phyloP scores from a whole-genome alignment of 1,139 yeast genomes.

The Hyphopichia buzzinii region DNA sequence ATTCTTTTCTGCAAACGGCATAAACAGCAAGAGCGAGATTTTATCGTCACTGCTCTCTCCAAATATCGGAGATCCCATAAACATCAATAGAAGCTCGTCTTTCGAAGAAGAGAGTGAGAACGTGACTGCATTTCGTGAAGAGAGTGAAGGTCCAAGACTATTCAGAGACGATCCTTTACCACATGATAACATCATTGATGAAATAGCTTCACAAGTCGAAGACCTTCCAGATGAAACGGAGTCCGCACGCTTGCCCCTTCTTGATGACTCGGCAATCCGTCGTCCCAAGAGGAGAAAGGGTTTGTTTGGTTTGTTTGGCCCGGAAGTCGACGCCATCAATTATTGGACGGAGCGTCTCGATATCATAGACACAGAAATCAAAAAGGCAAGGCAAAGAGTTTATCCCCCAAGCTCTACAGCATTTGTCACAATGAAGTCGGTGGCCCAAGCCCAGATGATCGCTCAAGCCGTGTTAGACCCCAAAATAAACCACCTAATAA shows the following conservation, averaged over 20 bases:
- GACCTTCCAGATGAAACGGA: slow-evolving; percentile 15
- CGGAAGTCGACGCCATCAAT: slow-evolving; percentile 63
- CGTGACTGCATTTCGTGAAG: slow-evolving; percentile 7
- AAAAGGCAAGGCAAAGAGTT: slow-evolving; percentile 54
- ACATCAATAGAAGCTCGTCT: slow-evolving; percentile 17
- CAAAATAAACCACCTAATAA: slow-evolving; percentile 65
- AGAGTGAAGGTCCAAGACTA: slow-evolving; percentile 2
- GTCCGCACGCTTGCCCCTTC: slow-evolving; percentile 19
- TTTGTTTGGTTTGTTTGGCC: slow-evolving; percentile 52
- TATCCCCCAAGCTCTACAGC: slow-evolving; percentile 66
- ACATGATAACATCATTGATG: slow-evolving; percentile 15
- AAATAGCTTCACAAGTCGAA: slow-evolving; percentile 13
- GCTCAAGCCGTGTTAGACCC: slow-evolving; percentile 89
- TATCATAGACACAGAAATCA: slow-evolving; percentile 56
- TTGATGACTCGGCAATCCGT: slow-evolving; percentile 26
- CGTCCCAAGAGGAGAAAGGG: slow-evolving; percentile 53
- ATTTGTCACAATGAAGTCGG: slow-evolving; percentile 81
- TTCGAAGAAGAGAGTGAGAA: neutral
- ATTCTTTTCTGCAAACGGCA: slow-evolving; percentile 49
- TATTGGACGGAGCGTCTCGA: slow-evolving; percentile 56
- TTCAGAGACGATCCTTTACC: slow-evolving; percentile 6
- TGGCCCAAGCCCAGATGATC: slow-evolving; percentile 84
- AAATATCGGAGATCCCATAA: slow-evolving; percentile 28
- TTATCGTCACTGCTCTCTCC: slow-evolving; percentile 26
- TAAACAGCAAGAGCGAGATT: slow-evolving; percentile 30